Evolutionary conservation across 2,329 filamentous ascomycete genomes (phyloP), one percentile per base, ranked within the genome.

Genomic region (Fusarium hostae): DNA sequence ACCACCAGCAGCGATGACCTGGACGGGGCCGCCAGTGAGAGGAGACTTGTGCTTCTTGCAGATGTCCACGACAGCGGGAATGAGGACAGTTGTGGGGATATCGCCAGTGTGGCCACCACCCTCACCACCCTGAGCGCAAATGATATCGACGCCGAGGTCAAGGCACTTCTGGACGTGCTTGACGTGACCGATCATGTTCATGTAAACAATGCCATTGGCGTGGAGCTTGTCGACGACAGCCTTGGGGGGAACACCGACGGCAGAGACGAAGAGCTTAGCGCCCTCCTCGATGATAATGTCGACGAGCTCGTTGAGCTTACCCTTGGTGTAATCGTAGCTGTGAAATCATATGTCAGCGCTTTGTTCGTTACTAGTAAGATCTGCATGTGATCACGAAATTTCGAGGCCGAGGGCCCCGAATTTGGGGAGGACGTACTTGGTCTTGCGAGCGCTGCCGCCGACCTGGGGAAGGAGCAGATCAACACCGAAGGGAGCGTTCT

Each of bases 171-270:
- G 89, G 72, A 97, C 95, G 86, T 99, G 96, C 91, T 99, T 99
- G 80, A 96, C 95, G 88, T 99, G 96, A 75, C 96, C 96, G 81
- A 99, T 95, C 96, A 99, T 99, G 91, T 99, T 99, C 96, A 98
- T 98, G 88, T 97, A 97, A 75, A 97, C 88, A 76, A 99, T 89
- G 75, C 95, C 95, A 78, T 90, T 86, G 79, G 90, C 89, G 89
- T 99, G 96, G 50, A 99, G 90, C 80, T 89, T 92, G 74, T 98
- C 94, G 78, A 99, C 94, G 65, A 98, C 91, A 76, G 88, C 86
- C 84, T 93, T 94, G 75, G 96, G 94, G 45, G 96, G 95, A 30
- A 98, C 92, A 78, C 96, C 96, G 81, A 99, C 94, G 78, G 96
- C 96, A 57, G 94, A 98, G 77, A 99, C 96, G 85, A 99, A 99